Evolutionary conservation across 2,329 filamentous ascomycete genomes (phyloP).

Genomic region (Aspergillus ibericus): DNA sequence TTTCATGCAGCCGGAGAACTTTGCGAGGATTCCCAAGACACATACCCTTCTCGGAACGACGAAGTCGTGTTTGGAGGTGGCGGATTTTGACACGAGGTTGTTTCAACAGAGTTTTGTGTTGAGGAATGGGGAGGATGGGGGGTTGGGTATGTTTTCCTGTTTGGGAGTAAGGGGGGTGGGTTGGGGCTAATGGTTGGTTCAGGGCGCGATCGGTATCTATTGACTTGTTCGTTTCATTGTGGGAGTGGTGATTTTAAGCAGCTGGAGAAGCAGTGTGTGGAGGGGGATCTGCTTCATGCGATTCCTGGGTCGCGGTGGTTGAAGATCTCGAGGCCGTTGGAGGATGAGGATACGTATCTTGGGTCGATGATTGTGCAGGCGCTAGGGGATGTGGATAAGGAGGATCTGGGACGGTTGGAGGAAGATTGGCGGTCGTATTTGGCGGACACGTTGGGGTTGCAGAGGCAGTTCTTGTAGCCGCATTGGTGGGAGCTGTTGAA

Average conservation of each 20-base stretch:
- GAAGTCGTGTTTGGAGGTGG: neutral
- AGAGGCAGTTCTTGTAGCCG: neutral
- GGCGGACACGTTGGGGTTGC: neutral
- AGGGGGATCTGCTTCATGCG: neutral
- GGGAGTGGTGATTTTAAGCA: neutral
- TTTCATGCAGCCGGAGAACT: neutral
- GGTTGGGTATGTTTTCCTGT: neutral
- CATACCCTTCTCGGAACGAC: neutral
- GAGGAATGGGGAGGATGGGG: neutral
- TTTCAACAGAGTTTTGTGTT: neutral
- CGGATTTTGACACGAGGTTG: neutral
- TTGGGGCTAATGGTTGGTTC: neutral
- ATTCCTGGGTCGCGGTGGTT: neutral
- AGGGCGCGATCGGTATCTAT: neutral
- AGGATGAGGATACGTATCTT: neutral
- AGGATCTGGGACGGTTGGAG: neutral
- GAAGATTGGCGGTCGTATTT: neutral
- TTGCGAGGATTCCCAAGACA: neutral
- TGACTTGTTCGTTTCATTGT: neutral
- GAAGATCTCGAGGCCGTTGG: neutral
- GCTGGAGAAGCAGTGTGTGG: neutral
- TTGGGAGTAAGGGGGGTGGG: too few species aligned
- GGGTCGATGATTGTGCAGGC: neutral
- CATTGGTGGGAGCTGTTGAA: neutral
- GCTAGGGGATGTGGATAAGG: neutral